These are phyloP conservation scores for Serendipita sp. DNA, from an alignment of 768 basidiomycete genomes.

Conservation along the genomic window DNA sequence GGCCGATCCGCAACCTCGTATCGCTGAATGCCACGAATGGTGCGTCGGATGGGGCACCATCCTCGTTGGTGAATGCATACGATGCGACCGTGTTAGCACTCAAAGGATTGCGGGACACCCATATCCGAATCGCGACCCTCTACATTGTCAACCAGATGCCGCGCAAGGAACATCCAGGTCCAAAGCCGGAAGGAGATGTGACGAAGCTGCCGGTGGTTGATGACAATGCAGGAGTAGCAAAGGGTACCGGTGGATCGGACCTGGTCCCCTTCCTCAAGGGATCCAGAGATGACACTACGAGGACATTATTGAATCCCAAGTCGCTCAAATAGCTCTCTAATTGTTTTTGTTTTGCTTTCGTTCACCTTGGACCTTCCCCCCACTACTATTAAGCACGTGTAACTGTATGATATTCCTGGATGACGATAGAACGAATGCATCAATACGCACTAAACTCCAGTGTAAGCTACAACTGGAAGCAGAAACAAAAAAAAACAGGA, in stretches of 20 bases:
- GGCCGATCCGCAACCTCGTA: conserved; percentile 26
- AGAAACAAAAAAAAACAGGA: too few species aligned
- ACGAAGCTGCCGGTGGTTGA: neutral
- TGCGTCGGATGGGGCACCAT: neutral
- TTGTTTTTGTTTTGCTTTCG: too few species aligned
- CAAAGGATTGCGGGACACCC: conserved; percentile 69
- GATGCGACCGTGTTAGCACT: conserved; percentile 63
- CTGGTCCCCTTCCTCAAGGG: conserved; percentile 72
- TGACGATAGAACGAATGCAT: too few species aligned
- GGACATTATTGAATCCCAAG: conserved; percentile 23
- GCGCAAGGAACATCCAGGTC: neutral
- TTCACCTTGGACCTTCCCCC: too few species aligned
- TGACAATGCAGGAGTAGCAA: conserved; percentile 13
- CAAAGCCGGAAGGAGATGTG: too few species aligned
- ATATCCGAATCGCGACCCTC: conserved; percentile 77
- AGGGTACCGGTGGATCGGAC: conserved; percentile 84
- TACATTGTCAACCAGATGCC: conserved; percentile 78
- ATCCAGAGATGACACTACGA: conserved; percentile 72
- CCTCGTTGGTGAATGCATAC: conserved; percentile 33
- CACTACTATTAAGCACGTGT: too few species aligned
- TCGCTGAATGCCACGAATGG: neutral
- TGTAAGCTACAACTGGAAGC: too few species aligned
- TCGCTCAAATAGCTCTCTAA: neutral
- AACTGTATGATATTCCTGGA: too few species aligned
- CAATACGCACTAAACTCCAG: too few species aligned